Conservation (phyloP, 768 basidiomycete species). For the Boletus bicolor region DNA sequence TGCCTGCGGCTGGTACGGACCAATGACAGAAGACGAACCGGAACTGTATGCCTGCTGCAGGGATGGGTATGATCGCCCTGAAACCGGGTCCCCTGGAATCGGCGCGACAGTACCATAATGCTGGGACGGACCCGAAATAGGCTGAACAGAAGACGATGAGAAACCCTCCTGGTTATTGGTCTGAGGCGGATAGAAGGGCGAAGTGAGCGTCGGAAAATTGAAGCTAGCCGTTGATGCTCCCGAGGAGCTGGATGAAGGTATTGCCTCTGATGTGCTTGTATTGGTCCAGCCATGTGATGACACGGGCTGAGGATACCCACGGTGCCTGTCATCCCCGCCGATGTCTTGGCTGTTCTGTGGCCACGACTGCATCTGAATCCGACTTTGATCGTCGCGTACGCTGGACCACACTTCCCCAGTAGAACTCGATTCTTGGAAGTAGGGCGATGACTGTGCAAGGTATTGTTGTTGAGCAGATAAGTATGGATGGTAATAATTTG, state of each 20-base stretch:
- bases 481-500: constrained; percentile 28
- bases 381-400: constrained; percentile 23
- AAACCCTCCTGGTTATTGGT: constrained; percentile 32
- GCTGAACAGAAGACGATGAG: constrained; percentile 32
- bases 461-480: constrained; percentile 22
- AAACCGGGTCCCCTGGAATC: constrained; percentile 20
- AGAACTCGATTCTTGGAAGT: constrained; percentile 21
- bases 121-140: constrained; percentile 28
- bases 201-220: constrained; percentile 51
- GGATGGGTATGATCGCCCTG: constrained; percentile 28
- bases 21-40: constrained; percentile 12
- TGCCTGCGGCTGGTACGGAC: constrained; percentile 27
- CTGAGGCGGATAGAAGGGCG: constrained; percentile 53
- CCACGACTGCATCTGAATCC: constrained; percentile 25
- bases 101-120: constrained; percentile 29
- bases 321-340: constrained; percentile 26
- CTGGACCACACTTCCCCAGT: constrained; percentile 21
- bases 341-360: constrained; percentile 25
- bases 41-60: constrained; percentile 27
- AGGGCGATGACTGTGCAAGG: constrained; percentile 22
- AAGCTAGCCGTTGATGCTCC: constrained; percentile 25
- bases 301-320: constrained; percentile 27
- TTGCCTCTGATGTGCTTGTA: constrained; percentile 20
- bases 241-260: constrained; percentile 22
- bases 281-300: constrained; percentile 27